Conservation (phyloP, 1,284 basidiomycete species). For the Cryptococcus sp. region DNA sequence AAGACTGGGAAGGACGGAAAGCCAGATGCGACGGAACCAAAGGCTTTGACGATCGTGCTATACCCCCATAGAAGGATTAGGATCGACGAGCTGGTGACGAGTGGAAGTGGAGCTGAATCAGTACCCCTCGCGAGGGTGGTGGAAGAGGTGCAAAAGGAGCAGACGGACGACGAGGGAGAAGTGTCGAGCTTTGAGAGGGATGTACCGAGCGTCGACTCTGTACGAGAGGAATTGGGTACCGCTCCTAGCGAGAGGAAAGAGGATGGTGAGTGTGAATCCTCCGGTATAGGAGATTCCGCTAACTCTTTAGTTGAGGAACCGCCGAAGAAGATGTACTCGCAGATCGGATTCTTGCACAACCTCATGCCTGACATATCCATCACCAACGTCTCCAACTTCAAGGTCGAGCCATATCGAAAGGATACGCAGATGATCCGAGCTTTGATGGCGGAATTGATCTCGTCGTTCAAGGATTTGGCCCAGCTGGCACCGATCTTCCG, state of each 20-base stretch:
- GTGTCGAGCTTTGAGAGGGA: constrained; percentile 57
- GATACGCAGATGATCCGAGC: constrained; percentile 91
- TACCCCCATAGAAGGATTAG: constrained; percentile 91
- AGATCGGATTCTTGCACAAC: constrained; percentile 70
- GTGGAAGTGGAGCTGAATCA: constrained; percentile 15
- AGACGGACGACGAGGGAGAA: constrained; percentile 29
- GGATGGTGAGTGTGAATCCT: not conserved
- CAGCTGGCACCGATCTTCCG: constrained; percentile 96
- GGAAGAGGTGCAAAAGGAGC: constrained; percentile 21
- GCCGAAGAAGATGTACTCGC: constrained; percentile 17
- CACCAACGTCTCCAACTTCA: constrained; percentile 81
- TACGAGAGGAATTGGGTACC: constrained; percentile 43
- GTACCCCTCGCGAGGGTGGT: constrained; percentile 17
- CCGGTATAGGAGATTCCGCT: not conserved
- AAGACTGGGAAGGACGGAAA: constrained; percentile 48
- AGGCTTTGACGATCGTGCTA: constrained; percentile 73
- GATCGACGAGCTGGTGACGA: constrained; percentile 69
- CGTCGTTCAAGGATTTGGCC: constrained; percentile 98
- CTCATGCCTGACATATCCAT: constrained; percentile 75
- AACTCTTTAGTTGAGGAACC: not conserved
- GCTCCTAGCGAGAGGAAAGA: not conserved
- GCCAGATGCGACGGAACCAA: constrained; percentile 43
- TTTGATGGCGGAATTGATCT: constrained; percentile 93
- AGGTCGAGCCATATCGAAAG: constrained; percentile 78
- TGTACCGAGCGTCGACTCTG: constrained; percentile 51